These are phyloP conservation scores for Daldinia eschscholtzii DNA, from an alignment of 2,329 filamentous ascomycete species.

Conservation along the genomic window DNA sequence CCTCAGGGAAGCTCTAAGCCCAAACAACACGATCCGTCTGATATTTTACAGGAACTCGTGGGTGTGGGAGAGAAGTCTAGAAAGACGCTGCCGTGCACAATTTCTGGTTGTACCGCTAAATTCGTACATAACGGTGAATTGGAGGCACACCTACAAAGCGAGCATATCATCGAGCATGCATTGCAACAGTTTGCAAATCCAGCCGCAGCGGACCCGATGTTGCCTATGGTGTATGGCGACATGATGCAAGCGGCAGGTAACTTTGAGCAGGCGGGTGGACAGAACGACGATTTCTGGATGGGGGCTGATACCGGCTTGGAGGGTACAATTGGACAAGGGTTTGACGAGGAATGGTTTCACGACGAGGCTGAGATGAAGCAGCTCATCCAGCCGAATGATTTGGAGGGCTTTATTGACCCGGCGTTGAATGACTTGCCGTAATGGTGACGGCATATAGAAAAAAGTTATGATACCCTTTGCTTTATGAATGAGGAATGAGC, in stretches of 20 bases:
- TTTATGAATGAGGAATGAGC: slow-evolving; percentile 32
- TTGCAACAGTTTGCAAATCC: slow-evolving; percentile 31
- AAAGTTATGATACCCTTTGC: slow-evolving; percentile 47
- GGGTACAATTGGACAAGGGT: slow-evolving; percentile 47
- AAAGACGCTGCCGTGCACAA: slow-evolving; percentile 60
- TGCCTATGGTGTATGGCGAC: slow-evolving; percentile 25
- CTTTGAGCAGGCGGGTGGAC: slow-evolving; percentile 25
- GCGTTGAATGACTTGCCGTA: slow-evolving; percentile 29
- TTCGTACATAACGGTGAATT: slow-evolving; percentile 67
- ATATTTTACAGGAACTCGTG: slow-evolving; percentile 59
- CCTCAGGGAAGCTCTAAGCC: slow-evolving; percentile 43
- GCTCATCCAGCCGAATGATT: slow-evolving; percentile 48
- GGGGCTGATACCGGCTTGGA: slow-evolving; percentile 50
- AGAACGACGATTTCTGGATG: slow-evolving; percentile 48
- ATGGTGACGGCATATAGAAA: slow-evolving; percentile 21
- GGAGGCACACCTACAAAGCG: slow-evolving; percentile 58
- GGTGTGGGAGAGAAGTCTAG: slow-evolving; percentile 58
- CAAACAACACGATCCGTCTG: slow-evolving; percentile 39
- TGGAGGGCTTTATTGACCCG: slow-evolving; percentile 47
- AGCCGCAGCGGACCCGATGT: slow-evolving; percentile 1
- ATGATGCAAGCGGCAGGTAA: slow-evolving; percentile 23
- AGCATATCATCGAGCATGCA: slow-evolving; percentile 47
- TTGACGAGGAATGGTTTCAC: slow-evolving; percentile 59
- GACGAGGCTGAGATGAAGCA: slow-evolving; percentile 61
- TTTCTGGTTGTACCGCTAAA: slow-evolving; percentile 57